Evolutionary conservation across 306 rosid species (phyloP).

Genomic region (Hylodesmum podocarpum): DNA sequence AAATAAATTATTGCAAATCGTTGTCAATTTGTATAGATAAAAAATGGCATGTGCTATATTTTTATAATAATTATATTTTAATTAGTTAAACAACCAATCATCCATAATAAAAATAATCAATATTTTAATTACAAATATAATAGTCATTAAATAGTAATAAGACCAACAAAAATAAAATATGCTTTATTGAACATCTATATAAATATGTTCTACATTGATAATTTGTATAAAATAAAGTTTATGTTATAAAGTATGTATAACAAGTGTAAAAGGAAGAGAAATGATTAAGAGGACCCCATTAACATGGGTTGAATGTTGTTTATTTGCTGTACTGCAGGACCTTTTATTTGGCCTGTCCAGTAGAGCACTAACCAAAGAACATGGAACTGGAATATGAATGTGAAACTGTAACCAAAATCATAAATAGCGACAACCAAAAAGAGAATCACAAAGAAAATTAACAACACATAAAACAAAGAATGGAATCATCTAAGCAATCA

Average conservation of each 20-base stretch:
- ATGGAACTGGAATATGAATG: background rate
- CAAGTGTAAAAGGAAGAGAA: too few species aligned
- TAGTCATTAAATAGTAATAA: too few species aligned
- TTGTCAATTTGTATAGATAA: too few species aligned
- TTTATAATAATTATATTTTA: too few species aligned
- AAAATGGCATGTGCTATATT: too few species aligned
- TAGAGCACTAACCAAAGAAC: background rate
- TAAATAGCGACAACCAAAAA: background rate
- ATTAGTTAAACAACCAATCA: too few species aligned
- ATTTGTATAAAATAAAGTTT: background rate
- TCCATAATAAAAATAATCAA: too few species aligned
- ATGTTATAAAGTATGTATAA: background rate
- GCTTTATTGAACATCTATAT: too few species aligned
- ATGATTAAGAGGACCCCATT: background rate
- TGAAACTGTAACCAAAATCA: background rate
- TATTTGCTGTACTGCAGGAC: background rate
- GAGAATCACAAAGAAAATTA: background rate
- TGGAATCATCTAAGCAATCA: slow-evolving; percentile 20
- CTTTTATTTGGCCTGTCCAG: background rate
- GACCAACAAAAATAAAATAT: too few species aligned
- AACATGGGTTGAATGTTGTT: background rate
- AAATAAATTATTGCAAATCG: too few species aligned
- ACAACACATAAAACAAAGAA: background rate
- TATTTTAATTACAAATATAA: too few species aligned
- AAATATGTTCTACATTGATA: background rate